Percentiles rank a stretch among this genome's conserved stretches.
These are phyloP conservation scores for Dionaea muscipula DNA, from an alignment of 179 eudicot species.

Conservation along the genomic window DNA sequence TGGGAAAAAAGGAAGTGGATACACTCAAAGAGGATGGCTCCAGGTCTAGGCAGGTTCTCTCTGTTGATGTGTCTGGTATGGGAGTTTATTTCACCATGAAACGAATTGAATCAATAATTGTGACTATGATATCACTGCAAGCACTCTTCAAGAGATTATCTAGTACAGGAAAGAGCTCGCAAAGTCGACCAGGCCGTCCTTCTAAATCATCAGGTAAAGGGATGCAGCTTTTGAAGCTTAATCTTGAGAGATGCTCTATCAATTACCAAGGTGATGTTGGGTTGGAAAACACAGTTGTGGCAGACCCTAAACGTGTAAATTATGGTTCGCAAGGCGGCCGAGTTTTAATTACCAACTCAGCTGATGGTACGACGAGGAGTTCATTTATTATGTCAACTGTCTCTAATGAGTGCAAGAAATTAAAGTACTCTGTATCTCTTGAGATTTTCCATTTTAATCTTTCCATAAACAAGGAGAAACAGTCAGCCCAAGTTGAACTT, in stretches of 20 bases:
- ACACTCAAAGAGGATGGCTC: conserved; percentile 40
- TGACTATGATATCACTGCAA: conserved; percentile 51
- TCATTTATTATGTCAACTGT: conserved; percentile 58
- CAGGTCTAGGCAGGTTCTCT: conserved; percentile 42
- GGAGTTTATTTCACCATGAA: conserved; percentile 71
- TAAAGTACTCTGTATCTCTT: conserved; percentile 66
- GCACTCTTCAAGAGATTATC: conserved; percentile 48
- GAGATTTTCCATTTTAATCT: conserved; percentile 73
- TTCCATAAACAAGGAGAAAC: conserved; percentile 78
- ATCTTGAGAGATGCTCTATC: conserved; percentile 76
- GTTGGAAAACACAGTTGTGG: conserved; percentile 57
- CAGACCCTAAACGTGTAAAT: conserved; percentile 90
- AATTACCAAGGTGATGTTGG: conserved; percentile 66
- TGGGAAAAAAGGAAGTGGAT: conserved; percentile 75
- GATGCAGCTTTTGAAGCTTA: conserved; percentile 51
- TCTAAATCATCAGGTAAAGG: conserved; percentile 81
- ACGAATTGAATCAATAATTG: conserved; percentile 67
- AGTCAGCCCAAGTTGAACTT: conserved; percentile 72
- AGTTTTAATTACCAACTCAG: conserved; percentile 50
- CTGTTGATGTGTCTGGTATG: conserved; percentile 84
- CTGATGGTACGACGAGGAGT: conserved; percentile 73
- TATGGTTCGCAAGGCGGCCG: conserved; percentile 99
- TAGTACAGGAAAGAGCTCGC: conserved; percentile 33
- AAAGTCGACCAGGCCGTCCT: conserved; percentile 34
- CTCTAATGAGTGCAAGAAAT: conserved; percentile 42